Conservation (phyloP, 2,329 filamentous ascomycete species). For the Diaporthe sp. region DNA sequence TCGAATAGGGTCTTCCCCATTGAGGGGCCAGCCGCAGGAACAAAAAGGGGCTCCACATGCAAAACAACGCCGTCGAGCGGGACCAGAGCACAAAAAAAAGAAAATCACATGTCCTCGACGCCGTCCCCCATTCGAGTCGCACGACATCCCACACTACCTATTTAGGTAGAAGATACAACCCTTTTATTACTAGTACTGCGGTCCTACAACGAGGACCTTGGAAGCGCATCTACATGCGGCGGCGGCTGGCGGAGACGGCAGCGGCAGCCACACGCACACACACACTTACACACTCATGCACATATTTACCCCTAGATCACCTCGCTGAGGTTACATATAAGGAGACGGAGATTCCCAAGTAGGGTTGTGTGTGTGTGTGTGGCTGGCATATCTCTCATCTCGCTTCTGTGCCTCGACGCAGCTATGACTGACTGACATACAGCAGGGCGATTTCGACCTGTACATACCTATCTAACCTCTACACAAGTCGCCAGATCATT, state of each 20-base stretch:
- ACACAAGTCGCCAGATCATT: background rate
- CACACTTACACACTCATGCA: background rate
- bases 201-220: background rate
- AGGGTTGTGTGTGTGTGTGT: background rate
- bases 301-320: conserved; percentile 22
- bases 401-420: background rate
- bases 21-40: background rate
- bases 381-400: background rate
- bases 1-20: background rate
- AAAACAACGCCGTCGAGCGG: background rate
- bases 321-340: background rate
- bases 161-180: conserved; percentile 1
- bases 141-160: conserved; percentile 1
- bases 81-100: background rate
- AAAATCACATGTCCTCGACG: background rate
- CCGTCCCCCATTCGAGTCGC: background rate
- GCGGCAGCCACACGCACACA: background rate
- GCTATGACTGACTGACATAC: background rate
- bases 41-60: background rate
- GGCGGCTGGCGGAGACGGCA: background rate
- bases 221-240: background rate
- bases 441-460: background rate
- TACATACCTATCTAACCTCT: background rate
- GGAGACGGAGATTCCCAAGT: conserved; percentile 13
- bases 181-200: background rate